Base-by-base conservation (phyloP, 1,284 basidiomycete genomes). In the Rhodotorula sp. region DNA sequence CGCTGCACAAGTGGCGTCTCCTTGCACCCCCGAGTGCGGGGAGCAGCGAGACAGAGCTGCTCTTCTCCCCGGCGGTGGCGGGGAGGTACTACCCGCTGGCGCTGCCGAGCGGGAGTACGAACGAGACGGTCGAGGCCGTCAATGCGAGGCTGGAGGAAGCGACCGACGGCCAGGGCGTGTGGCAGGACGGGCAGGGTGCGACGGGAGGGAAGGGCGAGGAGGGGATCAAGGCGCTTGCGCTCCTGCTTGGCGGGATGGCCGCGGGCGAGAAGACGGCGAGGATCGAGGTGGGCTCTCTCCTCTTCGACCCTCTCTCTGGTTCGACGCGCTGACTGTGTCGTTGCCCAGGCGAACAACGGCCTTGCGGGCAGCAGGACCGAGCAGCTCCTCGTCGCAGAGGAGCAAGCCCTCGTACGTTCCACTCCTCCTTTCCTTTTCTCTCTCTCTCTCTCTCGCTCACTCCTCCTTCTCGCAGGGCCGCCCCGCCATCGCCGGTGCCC, bases 21-120 rank as follows among this genome's bases (percentile, higher is more conserved):
- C 29, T 74, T 34, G 29, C 62, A 17, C 48, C 68, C 22, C n/a
- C 51, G 2, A 9, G 27, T 2, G 29, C 46, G 34, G 37, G 17
- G 58, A 17, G 39, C 7, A 55, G 44, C 29, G 68, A 70, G 37
- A 54, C 59, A 27, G 67, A 72, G 46, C 27, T 76, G 10, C 51
- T 69, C n/a, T 59, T 69, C 37, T 22, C 19, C 56, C 25, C 36
- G 27, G 59, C 67, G 15, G 44, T 76, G 34, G 70, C 70, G 8
- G 75, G 75, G 1, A 44, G 75, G 15, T 69, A 66, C 53, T 68
- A 72, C 59, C 62, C 70, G n/a, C 29, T 55, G n/a, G 29, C 70
- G 25, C 50, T 54, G 1, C 29, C 34, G 5, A 22, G 39, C 54
- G 27, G 17, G 3, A 25, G 27, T 22, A 27, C 48, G 25, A 21